These are phyloP conservation scores for Paramyrothecium roridum DNA, from an alignment of 2,329 filamentous ascomycete species.

Conservation along the genomic window DNA sequence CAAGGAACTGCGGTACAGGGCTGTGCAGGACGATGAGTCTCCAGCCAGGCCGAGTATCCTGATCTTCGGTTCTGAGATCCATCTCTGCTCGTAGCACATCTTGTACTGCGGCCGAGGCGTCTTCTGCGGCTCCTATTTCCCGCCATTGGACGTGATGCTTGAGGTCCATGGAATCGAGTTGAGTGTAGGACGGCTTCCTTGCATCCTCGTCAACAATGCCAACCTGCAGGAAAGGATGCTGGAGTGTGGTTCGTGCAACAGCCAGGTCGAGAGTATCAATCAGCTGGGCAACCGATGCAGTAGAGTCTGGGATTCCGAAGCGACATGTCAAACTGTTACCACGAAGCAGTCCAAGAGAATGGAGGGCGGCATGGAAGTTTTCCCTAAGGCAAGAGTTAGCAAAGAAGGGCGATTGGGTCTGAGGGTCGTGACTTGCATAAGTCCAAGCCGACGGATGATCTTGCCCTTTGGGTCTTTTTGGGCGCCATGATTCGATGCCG, in stretches of 20 bases:
- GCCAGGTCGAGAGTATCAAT: constrained; percentile 7
- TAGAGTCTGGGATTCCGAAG: constrained; percentile 4
- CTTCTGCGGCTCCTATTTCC: neutral
- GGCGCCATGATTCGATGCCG: neutral
- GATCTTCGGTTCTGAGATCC: constrained; percentile 11
- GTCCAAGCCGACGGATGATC: neutral
- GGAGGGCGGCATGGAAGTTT: neutral
- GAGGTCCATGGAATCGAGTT: constrained; percentile 13
- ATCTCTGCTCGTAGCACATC: constrained; percentile 4
- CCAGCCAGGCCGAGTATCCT: constrained; percentile 21
- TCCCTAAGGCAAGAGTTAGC: neutral
- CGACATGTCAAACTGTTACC: constrained; percentile 8
- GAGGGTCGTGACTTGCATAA: neutral
- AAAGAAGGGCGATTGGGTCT: too few species aligned
- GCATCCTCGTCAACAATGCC: constrained; percentile 10
- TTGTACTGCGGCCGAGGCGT: neutral
- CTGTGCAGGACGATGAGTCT: constrained; percentile 12
- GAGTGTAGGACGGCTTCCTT: constrained; percentile 10
- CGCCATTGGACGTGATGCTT: constrained; percentile 13
- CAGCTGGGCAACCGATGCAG: neutral
- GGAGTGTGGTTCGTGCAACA: constrained; percentile 9
- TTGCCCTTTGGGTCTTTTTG: neutral
- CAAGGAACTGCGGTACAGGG: constrained; percentile 8
- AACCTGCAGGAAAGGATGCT: constrained; percentile 15
- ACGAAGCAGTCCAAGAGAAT: neutral